These are phyloP conservation scores for Stygiomarasmius scandens DNA, from an alignment of 1,284 basidiomycete species.

Conservation along the genomic window DNA sequence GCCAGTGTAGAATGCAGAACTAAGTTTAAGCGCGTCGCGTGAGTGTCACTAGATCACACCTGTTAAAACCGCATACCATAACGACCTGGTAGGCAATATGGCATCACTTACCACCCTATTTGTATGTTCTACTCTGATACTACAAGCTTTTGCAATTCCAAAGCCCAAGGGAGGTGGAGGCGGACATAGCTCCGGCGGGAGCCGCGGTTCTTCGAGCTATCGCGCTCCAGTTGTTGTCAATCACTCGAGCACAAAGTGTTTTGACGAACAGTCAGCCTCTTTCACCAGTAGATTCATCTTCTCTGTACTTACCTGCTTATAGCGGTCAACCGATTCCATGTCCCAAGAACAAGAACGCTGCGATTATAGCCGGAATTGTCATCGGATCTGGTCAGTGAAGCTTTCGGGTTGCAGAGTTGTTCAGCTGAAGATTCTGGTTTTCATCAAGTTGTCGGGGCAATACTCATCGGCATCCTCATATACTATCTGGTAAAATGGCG, in stretches of 20 bases:
- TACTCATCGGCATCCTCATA: not conserved
- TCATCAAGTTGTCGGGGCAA: not conserved
- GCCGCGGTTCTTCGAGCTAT: no score
- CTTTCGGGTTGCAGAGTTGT: not conserved
- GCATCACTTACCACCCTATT: not conserved
- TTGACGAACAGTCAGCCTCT: conserved; percentile 1
- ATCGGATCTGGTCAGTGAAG: conserved; percentile 1
- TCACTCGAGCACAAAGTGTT: not conserved
- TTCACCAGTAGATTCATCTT: not conserved
- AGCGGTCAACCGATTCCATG: conserved; percentile 1
- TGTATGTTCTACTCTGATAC: not conserved
- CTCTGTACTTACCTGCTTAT: not conserved
- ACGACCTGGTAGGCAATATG: no score
- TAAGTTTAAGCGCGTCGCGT: no score
- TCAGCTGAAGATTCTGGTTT: not conserved
- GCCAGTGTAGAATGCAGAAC: no score
- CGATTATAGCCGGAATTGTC: conserved; percentile 7
- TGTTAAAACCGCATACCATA: no score
- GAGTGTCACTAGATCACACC: no score
- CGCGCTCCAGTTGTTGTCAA: not conserved
- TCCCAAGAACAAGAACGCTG: not conserved
- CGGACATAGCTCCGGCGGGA: not conserved
- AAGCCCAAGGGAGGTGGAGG: not conserved
- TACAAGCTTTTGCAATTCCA: not conserved
- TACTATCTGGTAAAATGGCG: not conserved